Base-by-base conservation (phyloP, 768 basidiomycete species). In the Porphyrellus cyaneotinctus region DNA sequence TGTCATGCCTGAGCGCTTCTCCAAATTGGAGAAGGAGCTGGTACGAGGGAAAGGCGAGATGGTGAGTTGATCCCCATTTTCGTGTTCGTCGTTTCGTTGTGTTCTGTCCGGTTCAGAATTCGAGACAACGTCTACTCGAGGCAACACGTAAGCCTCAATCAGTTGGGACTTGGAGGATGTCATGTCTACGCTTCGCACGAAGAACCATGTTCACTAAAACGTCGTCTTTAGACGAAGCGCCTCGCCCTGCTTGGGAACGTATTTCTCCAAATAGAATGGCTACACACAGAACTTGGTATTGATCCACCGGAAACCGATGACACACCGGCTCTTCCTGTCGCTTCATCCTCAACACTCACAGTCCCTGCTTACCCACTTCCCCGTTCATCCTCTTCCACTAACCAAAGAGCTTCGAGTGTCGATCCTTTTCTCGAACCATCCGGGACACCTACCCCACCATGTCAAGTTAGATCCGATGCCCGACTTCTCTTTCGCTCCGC, bases 1-100 rank as follows among this genome's bases (percentile, higher is more conserved):
- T 60, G 88, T 93, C 15, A 85, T 84, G 12, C 85, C 87, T 0
- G 91, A 93, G 58, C 79, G 88, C 13, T 90, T 95, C 63, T 77
- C 82, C 42, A 85, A 75, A 60, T 73, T 95, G 6, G 90, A 94
- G 75, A 87, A 88, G 65, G 91, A 94, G 62, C 78, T 93, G 17
- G 84, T 88, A 11, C 76, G 87, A 48, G 91, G 89, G 12, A 92
- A 92, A 69, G 79, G 80, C n/a, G 92, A 95, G 79, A 78, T 91
- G 49, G 88, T 91, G 60, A 63, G 88, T 75, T 15, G 2, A n/a
- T 49, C 12, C 18, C 1, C 24, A 4, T 39, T 24, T 36, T 28
- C 6, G 4, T 18, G 14, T 47, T 15, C 10, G 30, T 23, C 2
- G 12, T 44, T 38, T 42, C 23, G 4, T 28, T 24, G 3, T 36